Evolutionary conservation across 441 rosid species (phyloP), one percentile per base, ranked within the genome.

Genomic region (Gossypium gossypioides): DNA sequence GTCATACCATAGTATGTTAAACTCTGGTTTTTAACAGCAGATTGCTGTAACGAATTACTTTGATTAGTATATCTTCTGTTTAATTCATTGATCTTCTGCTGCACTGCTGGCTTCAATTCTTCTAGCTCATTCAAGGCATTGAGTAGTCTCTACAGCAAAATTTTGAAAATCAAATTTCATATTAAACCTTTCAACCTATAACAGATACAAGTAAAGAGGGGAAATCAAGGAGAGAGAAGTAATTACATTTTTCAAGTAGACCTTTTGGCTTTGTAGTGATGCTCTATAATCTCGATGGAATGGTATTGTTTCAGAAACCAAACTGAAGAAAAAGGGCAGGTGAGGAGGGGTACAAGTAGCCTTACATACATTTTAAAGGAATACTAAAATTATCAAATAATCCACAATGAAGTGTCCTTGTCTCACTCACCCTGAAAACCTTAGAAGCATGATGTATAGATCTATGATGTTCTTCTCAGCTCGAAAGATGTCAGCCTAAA

Each of bases 301-400:
- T 3, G 99, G 99, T 79, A 95, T 92, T 57, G 99, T 95, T 86
- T 95, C 99, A 4, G 87, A 80, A 56, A 87, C 97, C 91, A 95
- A 84, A 79, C 98, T 93, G 87, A 76, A 78, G 77, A 61, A 77
- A 74, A 68, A 75, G 60, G 18, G 24, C 63, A 3, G 7, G 67
- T 22, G 37, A 22, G 54, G 13, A 8, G 2, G 9, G 70, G 37
- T 8, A 16, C 37, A 71, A 54, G 6, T 34, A 44, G 40, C 56
- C 16, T 73, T 46, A 52, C n/a, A 73, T 52, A 51, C 9, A 37
- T 37, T 50, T 61, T 13, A 73, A 56, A 37, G 19, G 48, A 50
- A 27, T 25, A 24, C 34, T 18, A 24, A 50, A 7, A 6, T 3
- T 69, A 73, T 25, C 42, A 69, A 48, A 69, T 29, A 13, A 77